A percentile compares a stretch with the other conserved stretches of the same genome.
phyloP scores from a whole-genome alignment of 1,284 basidiomycete genomes.

The Cryptococcus sp. region DNA sequence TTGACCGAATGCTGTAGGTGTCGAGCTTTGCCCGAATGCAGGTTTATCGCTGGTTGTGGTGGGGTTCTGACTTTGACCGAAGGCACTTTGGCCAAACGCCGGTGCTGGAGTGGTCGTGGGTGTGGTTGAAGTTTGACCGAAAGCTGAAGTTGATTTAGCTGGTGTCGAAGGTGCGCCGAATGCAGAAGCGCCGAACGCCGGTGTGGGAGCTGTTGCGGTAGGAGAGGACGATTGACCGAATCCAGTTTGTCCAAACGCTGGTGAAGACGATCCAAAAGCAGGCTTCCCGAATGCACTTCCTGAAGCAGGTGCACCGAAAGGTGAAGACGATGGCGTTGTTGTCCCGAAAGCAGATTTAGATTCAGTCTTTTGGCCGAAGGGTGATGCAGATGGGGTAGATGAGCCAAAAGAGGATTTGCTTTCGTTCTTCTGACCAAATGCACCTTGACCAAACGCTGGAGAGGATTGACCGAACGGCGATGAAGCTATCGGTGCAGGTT shows the following conservation, averaged over 20 bases:
- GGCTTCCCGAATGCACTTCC: conserved; percentile 17
- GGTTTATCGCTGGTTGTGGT: background rate
- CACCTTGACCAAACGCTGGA: conserved; percentile 22
- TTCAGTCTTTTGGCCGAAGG: conserved; percentile 3
- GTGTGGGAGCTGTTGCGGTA: background rate
- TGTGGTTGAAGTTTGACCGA: conserved; percentile 12
- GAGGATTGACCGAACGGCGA: conserved; percentile 1
- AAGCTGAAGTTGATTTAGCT: conserved; percentile 8
- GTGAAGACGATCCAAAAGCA: background rate
- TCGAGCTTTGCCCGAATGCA: conserved; percentile 4
- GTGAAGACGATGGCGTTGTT: conserved; percentile 10
- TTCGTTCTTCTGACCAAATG: no score
- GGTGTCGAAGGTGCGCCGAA: conserved; percentile 10
- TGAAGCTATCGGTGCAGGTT: background rate
- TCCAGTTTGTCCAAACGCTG: conserved; percentile 15
- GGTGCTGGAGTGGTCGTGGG: conserved; percentile 3
- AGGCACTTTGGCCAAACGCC: no score
- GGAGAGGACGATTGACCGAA: conserved; percentile 1
- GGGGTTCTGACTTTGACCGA: background rate
- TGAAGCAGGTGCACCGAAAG: conserved; percentile 21
- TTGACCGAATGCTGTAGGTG: conserved; percentile 21
- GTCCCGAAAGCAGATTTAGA: background rate
- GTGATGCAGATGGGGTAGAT: conserved; percentile 8
- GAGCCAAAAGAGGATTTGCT: no score
- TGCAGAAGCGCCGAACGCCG: conserved; percentile 10